Percentiles rank a stretch among this genome's conserved stretches.
These are phyloP conservation scores for Arabidopsis lyrata DNA, from an alignment of 441 rosid genomes.

Conservation along the genomic window DNA sequence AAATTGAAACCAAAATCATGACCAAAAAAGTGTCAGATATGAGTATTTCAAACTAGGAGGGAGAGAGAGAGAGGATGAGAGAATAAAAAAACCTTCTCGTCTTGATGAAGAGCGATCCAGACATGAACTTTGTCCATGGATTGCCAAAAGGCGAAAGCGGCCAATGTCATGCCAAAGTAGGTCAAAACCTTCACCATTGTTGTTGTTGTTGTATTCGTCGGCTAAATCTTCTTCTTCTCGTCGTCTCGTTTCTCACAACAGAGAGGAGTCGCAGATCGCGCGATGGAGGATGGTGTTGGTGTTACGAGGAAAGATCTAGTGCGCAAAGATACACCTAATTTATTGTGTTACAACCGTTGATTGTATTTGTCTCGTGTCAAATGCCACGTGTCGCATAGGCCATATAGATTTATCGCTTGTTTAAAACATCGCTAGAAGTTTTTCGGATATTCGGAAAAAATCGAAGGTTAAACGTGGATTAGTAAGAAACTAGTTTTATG, in stretches of 20 bases:
- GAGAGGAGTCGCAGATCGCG: conserved; percentile 32
- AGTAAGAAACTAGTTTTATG: too few relatives aligned
- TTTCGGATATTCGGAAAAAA: too few relatives aligned
- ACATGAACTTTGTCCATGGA: conserved; percentile 74
- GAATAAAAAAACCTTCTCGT: conserved; percentile 61
- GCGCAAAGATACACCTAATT: conserved; percentile 1
- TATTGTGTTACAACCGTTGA: conserved; percentile 1
- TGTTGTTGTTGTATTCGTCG: conserved; percentile 2
- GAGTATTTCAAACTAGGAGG: neutral
- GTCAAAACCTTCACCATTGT: conserved; percentile 62
- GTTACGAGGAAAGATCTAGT: neutral
- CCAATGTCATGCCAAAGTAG: conserved; percentile 65
- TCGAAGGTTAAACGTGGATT: too few relatives aligned
- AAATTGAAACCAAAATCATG: neutral
- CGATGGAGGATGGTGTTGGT: conserved; percentile 13
- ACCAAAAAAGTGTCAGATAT: neutral
- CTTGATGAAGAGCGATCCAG: conserved; percentile 82
- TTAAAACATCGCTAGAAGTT: too few relatives aligned
- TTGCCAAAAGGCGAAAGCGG: conserved; percentile 70
- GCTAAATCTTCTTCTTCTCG: conserved; percentile 20
- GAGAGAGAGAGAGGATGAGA: neutral
- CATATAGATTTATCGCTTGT: too few relatives aligned
- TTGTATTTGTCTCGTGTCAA: neutral
- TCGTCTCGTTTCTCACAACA: neutral
- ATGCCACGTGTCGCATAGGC: conserved; percentile 1